A percentile compares a stretch with the other conserved stretches of the same genome.
phyloP scores from a whole-genome alignment of 257 asterid genomes.

The Nicotiana knightiana region DNA sequence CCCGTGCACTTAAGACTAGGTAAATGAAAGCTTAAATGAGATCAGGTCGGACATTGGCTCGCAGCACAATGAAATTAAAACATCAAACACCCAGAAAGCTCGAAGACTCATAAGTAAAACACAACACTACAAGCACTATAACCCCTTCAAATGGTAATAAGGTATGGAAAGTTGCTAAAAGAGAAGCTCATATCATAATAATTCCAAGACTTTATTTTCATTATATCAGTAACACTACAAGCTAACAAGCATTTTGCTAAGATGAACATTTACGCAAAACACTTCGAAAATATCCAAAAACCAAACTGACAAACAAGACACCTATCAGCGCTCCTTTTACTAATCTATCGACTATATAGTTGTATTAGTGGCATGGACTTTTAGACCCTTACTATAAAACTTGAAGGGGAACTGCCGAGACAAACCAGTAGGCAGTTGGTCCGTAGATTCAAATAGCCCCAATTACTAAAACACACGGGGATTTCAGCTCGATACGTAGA shows the following conservation, averaged over 20 bases:
- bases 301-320: background rate
- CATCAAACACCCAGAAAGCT: background rate
- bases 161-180: background rate
- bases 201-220: background rate
- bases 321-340: background rate
- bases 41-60: background rate
- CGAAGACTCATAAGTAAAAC: background rate
- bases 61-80: background rate
- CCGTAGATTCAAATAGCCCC: slow-evolving; percentile 6
- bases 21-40: background rate
- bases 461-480: slow-evolving; percentile 11
- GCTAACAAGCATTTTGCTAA: background rate
- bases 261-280: background rate
- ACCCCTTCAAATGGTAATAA: background rate
- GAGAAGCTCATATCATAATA: background rate
- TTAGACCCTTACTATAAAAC: slow-evolving; percentile 59
- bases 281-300: background rate
- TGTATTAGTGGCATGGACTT: slow-evolving; percentile 10
- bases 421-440: slow-evolving; percentile 5
- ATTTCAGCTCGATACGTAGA: background rate
- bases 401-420: slow-evolving; percentile 36
- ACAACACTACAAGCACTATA: background rate
- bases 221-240: background rate
- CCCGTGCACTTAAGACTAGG: background rate
- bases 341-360: background rate